Evolutionary conservation across 495 filamentous ascomycete species (phyloP), one percentile per base, ranked within the genome.

Genomic region (Daldinia childiae): DNA sequence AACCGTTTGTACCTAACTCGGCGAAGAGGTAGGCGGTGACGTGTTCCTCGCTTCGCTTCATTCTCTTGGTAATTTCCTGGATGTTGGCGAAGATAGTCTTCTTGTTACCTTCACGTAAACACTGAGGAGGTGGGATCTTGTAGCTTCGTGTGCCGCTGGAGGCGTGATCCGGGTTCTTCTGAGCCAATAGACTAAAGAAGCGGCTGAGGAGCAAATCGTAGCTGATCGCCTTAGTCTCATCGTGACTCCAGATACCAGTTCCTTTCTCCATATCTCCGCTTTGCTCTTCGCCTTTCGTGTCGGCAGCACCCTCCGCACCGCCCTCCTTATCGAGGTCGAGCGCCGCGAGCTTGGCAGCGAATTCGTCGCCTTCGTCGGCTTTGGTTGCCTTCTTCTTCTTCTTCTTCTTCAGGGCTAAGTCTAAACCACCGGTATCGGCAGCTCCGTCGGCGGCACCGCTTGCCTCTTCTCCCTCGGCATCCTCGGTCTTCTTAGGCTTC

Each of bases 31-130:
- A 99, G 72, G 94, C 90, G 51, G 93, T 98, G 73, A 98, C 93
- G 83, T 98, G 95, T 79, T 99, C 95, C 77, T 97, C 95, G 71
- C 90, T 91, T 77, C 95, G 87, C 90, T 99, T 99, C 94, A 99
- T 78, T 57, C 80, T 74, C 83, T 92, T 92, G 83, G 89, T 91
- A 72, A 97, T 97, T 78, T 96, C 93, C 64, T 91, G 86, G 74
- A 99, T 93, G 84, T 99, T 99, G 82, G 95, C 95, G 79, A 98
- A 99, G 75, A 98, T 97, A 58, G 95, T 98, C 91, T 97, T 97
- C 88, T 97, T 97, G 88, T 98, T 98, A 79, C 95, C 95, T 93
- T 99, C 96, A 83, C 96, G 94, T 52, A 98, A 86, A 82, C 95
- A 97, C 84, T 99, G 96, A n/a, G 95, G 95, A 12, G 95, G 95